These are phyloP conservation scores for Arthrinium phaeospermum DNA, from an alignment of 2,329 filamentous ascomycete species.

Conservation along the genomic window DNA sequence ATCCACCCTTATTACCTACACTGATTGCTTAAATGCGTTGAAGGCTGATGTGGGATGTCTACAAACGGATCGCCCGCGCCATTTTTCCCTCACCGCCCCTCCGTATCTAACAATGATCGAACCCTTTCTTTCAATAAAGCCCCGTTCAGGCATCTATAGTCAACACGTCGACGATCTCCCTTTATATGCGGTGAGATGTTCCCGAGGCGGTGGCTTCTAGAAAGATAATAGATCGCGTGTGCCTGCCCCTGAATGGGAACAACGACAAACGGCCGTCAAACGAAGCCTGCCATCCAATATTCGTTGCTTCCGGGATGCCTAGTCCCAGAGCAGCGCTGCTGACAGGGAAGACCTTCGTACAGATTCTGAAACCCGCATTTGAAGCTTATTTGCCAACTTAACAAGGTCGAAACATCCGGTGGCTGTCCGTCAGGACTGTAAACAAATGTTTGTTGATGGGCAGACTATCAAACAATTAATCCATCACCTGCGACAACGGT, in stretches of 20 bases:
- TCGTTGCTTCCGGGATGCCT: not conserved
- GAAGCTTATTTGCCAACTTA: slow-evolving; percentile 12
- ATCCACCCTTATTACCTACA: slow-evolving; percentile 10
- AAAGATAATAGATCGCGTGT: not conserved
- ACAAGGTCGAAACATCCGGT: not conserved
- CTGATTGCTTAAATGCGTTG: not conserved
- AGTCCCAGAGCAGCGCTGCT: not conserved
- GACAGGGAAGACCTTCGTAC: slow-evolving; percentile 4
- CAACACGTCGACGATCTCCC: not conserved
- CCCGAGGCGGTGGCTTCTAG: not conserved
- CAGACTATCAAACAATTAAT: not conserved
- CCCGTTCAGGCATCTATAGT: not conserved
- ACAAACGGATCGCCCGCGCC: not conserved
- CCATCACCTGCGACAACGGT: slow-evolving; percentile 9
- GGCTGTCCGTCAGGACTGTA: not conserved
- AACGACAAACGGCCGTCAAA: not conserved
- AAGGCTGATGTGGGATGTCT: slow-evolving; percentile 7
- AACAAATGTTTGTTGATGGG: slow-evolving; percentile 7
- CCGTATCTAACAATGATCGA: slow-evolving; percentile 7
- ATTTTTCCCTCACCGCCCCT: slow-evolving; percentile 12
- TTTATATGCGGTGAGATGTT: not conserved
- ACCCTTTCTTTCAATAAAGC: not conserved
- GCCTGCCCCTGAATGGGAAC: not conserved
- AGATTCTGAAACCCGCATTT: slow-evolving; percentile 6
- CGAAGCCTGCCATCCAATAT: not conserved